Base-by-base conservation (phyloP, 2,329 filamentous ascomycete species). In the Verticillium isaacii region DNA sequence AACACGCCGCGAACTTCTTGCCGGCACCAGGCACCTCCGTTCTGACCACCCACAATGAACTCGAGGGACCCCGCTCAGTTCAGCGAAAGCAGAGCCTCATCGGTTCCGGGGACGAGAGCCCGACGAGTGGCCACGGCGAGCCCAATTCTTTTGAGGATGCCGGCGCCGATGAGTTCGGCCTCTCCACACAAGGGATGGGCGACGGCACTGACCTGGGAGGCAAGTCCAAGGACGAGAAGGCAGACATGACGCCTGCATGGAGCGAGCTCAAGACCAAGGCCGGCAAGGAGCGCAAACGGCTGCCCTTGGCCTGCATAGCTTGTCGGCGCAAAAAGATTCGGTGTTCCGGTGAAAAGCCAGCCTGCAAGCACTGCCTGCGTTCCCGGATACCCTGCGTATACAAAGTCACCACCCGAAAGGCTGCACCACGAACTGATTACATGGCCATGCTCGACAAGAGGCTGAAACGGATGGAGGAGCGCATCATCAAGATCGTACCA, bases 381-480 rank as follows among this genome's bases (percentile, higher is more conserved):
- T 96, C 94, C 59, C 87, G 94, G 54, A 96, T 96, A 68, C 94
- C 94, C 1, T 99, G 95, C 73, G 93, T 98, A 5, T 99, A 98
- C 82, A 98, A 98, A 72, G 92, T 97, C 63, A 98, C 93, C 0
- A 93, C 93, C 4, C 85, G 95, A 63, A 98, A 98, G 75, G 93
- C 94, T 1, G 93, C 93, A 3, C 95, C 95, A 2, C 85, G 95
- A 59, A 98, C 95, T 19, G 95, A 98, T 75, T 98, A 98, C 75
- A 98, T 98, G 95, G 93, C 93, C 52, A 98, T 98, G 93, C 79
- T 98, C 69, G 95, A 98, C 77, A 97, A 97, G 77, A 86, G 95
- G 60, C 76, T 98, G 67, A 97, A 96, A 80, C 85, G 94, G 62
- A 98, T 98, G 95, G 95, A 99, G 75, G 94, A 98, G 70, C 89